Evolutionary conservation across 1,284 basidiomycete genomes (phyloP).

Genomic region (Phlebopus sp.): DNA sequence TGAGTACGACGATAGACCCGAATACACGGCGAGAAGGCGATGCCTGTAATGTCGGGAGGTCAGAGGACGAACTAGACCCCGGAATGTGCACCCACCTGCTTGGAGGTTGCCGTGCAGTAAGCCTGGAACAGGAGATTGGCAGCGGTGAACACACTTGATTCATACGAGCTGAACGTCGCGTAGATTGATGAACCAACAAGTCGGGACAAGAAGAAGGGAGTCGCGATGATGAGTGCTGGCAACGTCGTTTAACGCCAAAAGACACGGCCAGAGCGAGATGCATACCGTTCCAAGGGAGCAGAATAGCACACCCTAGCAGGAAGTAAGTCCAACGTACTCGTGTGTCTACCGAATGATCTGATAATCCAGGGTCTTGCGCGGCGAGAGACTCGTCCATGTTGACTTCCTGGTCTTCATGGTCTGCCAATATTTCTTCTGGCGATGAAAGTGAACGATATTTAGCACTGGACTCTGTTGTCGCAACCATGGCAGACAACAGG

Average conservation of each 20-base stretch:
- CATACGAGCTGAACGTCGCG: conserved; percentile 66
- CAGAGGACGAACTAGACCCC: conserved; percentile 23
- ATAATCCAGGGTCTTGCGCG: conserved; percentile 3
- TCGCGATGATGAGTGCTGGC: conserved; percentile 72
- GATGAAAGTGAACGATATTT: conserved; percentile 21
- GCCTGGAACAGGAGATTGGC: conserved; percentile 67
- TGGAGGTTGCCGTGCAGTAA: conserved; percentile 65
- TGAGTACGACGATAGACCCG: conserved; percentile 39
- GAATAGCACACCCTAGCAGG: conserved; percentile 66
- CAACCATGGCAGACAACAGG: background rate
- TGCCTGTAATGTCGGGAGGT: conserved; percentile 27
- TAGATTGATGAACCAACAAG: conserved; percentile 54
- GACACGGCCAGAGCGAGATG: conserved; percentile 3
- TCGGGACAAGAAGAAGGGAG: conserved; percentile 69
- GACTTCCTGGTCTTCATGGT: background rate
- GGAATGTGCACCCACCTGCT: conserved; percentile 49
- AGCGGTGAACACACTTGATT: conserved; percentile 61
- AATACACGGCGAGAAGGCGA: conserved; percentile 52
- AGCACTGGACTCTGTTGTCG: conserved; percentile 13
- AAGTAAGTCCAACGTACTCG: conserved; percentile 63
- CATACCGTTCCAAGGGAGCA: conserved; percentile 80
- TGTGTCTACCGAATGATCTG: conserved; percentile 28
- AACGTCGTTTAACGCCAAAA: background rate
- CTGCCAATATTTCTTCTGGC: conserved; percentile 12
- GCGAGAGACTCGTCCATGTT: background rate